Conservation (phyloP, 2,329 filamentous ascomycete genomes). For the Apiospora rasikravindrae region DNA sequence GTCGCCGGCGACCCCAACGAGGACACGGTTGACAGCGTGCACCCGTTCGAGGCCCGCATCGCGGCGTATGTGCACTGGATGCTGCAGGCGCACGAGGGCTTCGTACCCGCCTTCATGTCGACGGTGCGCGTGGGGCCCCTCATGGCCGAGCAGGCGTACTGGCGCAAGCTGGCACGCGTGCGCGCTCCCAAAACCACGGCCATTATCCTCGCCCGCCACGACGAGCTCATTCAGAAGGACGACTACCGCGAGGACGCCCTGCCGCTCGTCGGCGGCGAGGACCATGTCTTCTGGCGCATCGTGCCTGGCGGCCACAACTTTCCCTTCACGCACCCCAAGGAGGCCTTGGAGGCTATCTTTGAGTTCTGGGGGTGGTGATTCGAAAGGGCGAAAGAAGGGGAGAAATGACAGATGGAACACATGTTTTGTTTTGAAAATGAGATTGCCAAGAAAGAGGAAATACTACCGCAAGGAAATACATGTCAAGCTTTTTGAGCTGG, state of each 20-base stretch:
- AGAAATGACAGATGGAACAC: too few species aligned
- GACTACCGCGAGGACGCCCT: conserved; percentile 56
- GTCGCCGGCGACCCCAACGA: conserved; percentile 35
- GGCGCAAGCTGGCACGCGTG: conserved; percentile 49
- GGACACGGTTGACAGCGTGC: conserved; percentile 23
- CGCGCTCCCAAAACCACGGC: conserved; percentile 51
- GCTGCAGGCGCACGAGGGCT: conserved; percentile 59
- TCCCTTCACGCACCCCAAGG: conserved; percentile 59
- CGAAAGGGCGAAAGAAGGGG: too few species aligned
- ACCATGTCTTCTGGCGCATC: conserved; percentile 55
- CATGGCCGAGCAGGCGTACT: conserved; percentile 56
- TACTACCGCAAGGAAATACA: background rate
- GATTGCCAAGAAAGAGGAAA: background rate
- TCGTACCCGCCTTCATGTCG: conserved; percentile 65
- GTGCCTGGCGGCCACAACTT: conserved; percentile 66
- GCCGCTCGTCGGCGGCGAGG: conserved; percentile 55
- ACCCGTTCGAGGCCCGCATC: conserved; percentile 50
- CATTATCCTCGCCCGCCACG: conserved; percentile 55
- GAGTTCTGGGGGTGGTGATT: conserved; percentile 47
- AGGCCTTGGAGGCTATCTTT: conserved; percentile 53
- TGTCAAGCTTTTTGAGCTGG: background rate
- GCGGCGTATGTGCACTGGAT: conserved; percentile 63
- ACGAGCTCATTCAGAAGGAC: conserved; percentile 58
- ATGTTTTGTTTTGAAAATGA: background rate
- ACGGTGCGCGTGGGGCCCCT: conserved; percentile 61